Conservation (phyloP, 495 filamentous ascomycete species). For the Aspergillus incahuasiensis region DNA sequence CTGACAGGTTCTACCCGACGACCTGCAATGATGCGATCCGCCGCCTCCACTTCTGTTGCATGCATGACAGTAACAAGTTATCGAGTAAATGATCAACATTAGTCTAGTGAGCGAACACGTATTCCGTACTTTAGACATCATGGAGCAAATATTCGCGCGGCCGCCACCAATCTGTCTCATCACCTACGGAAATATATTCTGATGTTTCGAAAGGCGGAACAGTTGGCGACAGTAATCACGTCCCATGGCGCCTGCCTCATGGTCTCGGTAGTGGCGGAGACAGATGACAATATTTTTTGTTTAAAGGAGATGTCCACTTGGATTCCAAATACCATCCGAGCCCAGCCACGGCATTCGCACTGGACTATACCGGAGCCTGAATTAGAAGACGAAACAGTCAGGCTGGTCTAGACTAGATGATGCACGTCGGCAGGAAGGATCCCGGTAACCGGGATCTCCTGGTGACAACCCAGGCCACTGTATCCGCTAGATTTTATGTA, state of each 20-base stretch:
- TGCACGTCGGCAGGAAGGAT: conserved; percentile 32
- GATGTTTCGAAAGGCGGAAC: background rate
- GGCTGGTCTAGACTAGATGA: conserved; percentile 10
- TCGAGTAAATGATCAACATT: conserved; percentile 1
- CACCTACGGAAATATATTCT: background rate
- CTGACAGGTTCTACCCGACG: conserved; percentile 38
- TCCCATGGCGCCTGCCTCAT: conserved; percentile 3
- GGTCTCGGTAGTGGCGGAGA: conserved; percentile 3
- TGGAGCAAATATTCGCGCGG: background rate
- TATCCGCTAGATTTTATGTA: conserved; percentile 29
- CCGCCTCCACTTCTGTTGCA: conserved; percentile 4
- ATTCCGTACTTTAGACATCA: conserved; percentile 1
- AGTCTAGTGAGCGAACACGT: background rate
- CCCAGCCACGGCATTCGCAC: background rate
- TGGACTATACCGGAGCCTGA: conserved; percentile 3
- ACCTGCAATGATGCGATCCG: conserved; percentile 9
- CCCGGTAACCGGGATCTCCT: conserved; percentile 33
- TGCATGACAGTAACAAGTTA: conserved; percentile 1
- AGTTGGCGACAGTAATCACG: conserved; percentile 1
- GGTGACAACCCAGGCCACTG: conserved; percentile 23
- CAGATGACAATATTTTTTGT: conserved; percentile 6
- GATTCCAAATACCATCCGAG: conserved; percentile 15
- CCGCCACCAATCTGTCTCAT: background rate
- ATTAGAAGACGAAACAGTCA: conserved; percentile 15
- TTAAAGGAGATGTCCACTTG: conserved; percentile 14